Percentiles rank a stretch among this genome's conserved stretches.
phyloP scores from a whole-genome alignment of 768 basidiomycete species.

The Mycena vulgaris region DNA sequence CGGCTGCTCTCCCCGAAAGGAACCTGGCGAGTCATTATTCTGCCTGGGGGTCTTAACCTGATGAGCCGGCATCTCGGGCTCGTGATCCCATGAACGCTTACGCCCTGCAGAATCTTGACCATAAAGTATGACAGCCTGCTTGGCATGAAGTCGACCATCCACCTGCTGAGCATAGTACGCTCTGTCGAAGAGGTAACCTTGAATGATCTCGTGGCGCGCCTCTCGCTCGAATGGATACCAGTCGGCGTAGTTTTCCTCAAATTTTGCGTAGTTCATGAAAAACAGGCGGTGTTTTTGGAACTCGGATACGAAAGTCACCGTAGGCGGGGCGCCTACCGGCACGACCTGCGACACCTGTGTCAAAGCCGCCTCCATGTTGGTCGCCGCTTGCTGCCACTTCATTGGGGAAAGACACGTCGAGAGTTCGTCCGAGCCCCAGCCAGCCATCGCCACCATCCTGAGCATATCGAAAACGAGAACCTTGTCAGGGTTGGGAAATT shows the following conservation, averaged over 20 bases:
- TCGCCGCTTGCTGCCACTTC: slow-evolving; percentile 9
- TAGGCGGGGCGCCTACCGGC: neutral
- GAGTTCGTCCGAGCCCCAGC: slow-evolving; percentile 7
- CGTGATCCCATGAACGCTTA: neutral
- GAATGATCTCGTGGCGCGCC: slow-evolving; percentile 21
- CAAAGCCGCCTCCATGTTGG: neutral
- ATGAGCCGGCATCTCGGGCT: neutral
- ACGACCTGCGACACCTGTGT: neutral
- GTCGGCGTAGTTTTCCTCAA: slow-evolving; percentile 20
- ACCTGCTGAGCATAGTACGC: slow-evolving; percentile 18
- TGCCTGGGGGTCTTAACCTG: neutral
- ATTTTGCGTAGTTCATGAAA: slow-evolving; percentile 21
- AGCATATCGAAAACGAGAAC: slow-evolving; percentile 5
- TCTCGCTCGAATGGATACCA: slow-evolving; percentile 33
- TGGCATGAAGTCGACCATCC: neutral
- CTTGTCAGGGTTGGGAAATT: slow-evolving; percentile 7
- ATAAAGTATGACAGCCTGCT: neutral
- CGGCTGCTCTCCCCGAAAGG: neutral
- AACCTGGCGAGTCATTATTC: slow-evolving; percentile 1
- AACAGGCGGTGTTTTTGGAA: slow-evolving; percentile 15
- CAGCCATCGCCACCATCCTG: neutral
- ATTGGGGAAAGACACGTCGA: neutral
- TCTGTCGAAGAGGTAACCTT: slow-evolving; percentile 4
- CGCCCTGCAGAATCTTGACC: neutral
- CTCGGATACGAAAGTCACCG: neutral